Evolutionary conservation across 371 early-diverging fungal species (phyloP).

Genomic region (Mucor irregularis): DNA sequence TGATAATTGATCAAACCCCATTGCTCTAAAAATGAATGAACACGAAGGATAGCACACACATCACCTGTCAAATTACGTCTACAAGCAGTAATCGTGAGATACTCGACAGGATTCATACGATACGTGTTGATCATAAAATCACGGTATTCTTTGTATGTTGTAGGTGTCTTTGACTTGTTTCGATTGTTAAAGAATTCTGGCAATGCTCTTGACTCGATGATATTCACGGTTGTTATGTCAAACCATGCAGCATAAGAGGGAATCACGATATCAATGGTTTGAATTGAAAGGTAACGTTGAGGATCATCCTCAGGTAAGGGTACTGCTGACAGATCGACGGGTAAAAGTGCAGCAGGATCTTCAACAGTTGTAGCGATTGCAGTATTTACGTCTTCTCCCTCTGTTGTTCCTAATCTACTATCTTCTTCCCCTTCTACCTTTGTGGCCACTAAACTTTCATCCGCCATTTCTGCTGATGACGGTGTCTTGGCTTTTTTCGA

Average conservation of each 20-base stretch:
- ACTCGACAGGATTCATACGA: slow-evolving; percentile 89
- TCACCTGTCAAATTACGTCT: slow-evolving; percentile 92
- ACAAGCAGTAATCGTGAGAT: slow-evolving; percentile 93
- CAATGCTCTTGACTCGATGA: slow-evolving; percentile 80
- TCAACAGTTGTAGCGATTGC: too few species aligned
- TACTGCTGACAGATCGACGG: slow-evolving; percentile 17
- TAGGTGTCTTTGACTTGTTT: slow-evolving; percentile 88
- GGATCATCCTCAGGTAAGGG: slow-evolving; percentile 56
- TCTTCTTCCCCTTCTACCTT: background rate
- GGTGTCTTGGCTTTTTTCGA: slow-evolving; percentile 18
- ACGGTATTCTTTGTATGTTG: slow-evolving; percentile 88
- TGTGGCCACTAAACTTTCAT: slow-evolving; percentile 10
- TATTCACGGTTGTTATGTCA: slow-evolving; percentile 69
- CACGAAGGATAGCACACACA: slow-evolving; percentile 93
- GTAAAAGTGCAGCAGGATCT: slow-evolving; percentile 3
- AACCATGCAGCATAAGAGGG: slow-evolving; percentile 96
- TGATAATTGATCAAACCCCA: slow-evolving; percentile 99
- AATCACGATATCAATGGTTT: slow-evolving; percentile 74
- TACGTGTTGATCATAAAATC: slow-evolving; percentile 96
- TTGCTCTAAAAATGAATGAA: slow-evolving; percentile 96
- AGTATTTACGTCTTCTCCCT: background rate
- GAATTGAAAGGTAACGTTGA: slow-evolving; percentile 64
- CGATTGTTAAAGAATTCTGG: slow-evolving; percentile 93
- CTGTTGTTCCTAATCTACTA: background rate
- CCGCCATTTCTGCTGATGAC: slow-evolving; percentile 4